Evolutionary conservation across 2,329 filamentous ascomycete genomes (phyloP), one percentile per base, ranked within the genome.

Genomic region (Ilyonectria mors-panacis): DNA sequence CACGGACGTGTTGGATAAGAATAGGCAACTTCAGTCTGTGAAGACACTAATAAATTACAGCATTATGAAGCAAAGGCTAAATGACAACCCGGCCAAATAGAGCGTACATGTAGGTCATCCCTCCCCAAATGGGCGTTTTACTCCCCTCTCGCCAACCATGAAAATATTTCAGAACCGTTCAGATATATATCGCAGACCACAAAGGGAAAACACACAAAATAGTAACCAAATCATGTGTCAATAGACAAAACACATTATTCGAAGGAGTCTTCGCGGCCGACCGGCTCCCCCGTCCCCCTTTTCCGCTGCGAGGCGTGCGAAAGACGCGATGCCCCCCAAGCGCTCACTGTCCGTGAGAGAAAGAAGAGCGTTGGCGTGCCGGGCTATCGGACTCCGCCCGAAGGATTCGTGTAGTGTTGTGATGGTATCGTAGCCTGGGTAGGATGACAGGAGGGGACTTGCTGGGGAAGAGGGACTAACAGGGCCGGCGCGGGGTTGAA

Each of bases 1-100:
- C 48, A 51, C 48, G 10, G 10, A 7, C 17, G 33, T 2, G 12
- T 6, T 7, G 13, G 48, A 17, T 19, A 48, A 48, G 10, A 33
- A 33, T n/a, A 51, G 19, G 48, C n/a, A 51, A 51, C 48, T 30
- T 51, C 48, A 5, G n/a, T 33, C 17, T 47, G 47, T 70, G 69
- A 78, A 82, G 76, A 81, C 77, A 82, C 77, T 82, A 81, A 75
- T 80, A 79, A 80, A 84, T 83, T 84, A 84, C 81, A 82, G 78
- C 77, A 81, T 80, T 81, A 82, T 77, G 78, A 81, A 81, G 77
- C 77, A 79, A 75, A 81, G 78, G 79, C 79, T 74, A 76, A 76
- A 78, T 77, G 72, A 76, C 76, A 79, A 66, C 73, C 71, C 72
- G 66, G 70, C 69, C 67, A 70, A 59, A 68, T 70, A 66, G 63